These are phyloP conservation scores for Glycine latifolia DNA, from an alignment of 306 rosid genomes.

Conservation along the genomic window DNA sequence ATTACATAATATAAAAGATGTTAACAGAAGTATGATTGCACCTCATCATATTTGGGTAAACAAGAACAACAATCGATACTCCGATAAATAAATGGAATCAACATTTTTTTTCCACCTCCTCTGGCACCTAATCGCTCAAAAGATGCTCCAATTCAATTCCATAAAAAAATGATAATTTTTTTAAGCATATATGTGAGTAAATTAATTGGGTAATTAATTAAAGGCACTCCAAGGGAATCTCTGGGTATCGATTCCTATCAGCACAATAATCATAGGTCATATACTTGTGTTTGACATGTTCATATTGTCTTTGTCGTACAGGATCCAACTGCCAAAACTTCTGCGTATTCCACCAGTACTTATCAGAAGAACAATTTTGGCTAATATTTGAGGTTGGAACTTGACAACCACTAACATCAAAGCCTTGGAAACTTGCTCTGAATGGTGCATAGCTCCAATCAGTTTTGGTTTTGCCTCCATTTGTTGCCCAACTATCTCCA, in stretches of 20 bases:
- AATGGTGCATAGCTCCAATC: constrained; percentile 66
- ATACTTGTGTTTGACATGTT: constrained; percentile 43
- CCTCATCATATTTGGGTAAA: background rate
- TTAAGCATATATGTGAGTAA: background rate
- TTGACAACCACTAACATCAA: constrained; percentile 52
- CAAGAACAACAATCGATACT: background rate
- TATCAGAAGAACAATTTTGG: constrained; percentile 44
- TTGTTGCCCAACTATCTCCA: constrained; percentile 68
- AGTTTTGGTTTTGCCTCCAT: constrained; percentile 59
- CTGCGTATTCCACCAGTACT: constrained; percentile 55
- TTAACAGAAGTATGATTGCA: background rate
- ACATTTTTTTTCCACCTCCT: background rate
- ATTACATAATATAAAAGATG: background rate
- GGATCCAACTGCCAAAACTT: constrained; percentile 50
- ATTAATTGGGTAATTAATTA: background rate
- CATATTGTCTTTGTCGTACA: constrained; percentile 2
- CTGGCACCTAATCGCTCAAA: background rate
- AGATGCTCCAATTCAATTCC: background rate
- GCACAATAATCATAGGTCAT: constrained; percentile 63
- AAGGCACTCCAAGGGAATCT: constrained; percentile 61
- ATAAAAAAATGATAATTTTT: background rate
- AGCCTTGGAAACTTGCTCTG: constrained; percentile 57
- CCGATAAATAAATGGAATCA: background rate
- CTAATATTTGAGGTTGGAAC: background rate
- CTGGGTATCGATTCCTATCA: constrained; percentile 46